Conservation (phyloP, 768 basidiomycete genomes). For the Lactarius vividus region DNA sequence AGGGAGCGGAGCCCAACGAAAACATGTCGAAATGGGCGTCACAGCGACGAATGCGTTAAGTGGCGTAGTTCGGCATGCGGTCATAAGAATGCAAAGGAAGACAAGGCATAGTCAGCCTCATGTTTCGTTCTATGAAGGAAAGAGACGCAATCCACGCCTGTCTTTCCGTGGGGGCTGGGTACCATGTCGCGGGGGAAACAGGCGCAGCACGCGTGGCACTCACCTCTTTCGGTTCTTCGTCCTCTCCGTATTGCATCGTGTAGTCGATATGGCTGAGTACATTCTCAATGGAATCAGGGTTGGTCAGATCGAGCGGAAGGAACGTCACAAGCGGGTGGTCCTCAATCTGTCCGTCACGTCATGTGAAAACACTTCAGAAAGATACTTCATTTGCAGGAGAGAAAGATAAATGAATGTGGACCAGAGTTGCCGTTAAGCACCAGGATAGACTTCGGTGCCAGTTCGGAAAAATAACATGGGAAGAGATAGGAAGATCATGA, state of each 20-base stretch:
- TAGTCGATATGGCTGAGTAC: constrained; percentile 96
- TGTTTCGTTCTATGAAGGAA: constrained; percentile 18
- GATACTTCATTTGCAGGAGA: constrained; percentile 7
- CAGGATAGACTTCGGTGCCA: constrained; percentile 12
- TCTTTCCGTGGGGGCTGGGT: constrained; percentile 4
- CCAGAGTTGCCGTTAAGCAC: constrained; percentile 15
- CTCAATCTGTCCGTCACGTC: constrained; percentile 69
- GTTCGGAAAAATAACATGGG: constrained; percentile 5
- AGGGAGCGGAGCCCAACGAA: constrained; percentile 8
- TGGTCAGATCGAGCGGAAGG: constrained; percentile 88
- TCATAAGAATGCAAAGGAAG: constrained; percentile 16
- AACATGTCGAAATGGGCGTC: constrained; percentile 13
- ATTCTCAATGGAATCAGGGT: constrained; percentile 83
- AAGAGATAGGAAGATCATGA: constrained; percentile 6
- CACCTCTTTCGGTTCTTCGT: constrained; percentile 95
- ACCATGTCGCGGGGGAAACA: constrained; percentile 8
- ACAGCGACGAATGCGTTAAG: constrained; percentile 16
- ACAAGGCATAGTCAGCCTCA: constrained; percentile 13
- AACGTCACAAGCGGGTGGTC: constrained; percentile 98
- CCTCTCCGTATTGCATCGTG: constrained; percentile 98
- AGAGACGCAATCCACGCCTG: constrained; percentile 15
- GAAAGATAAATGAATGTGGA: constrained; percentile 6
- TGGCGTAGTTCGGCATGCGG: constrained; percentile 18
- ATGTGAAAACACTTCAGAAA: constrained; percentile 19
- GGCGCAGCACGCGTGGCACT: constrained; percentile 25